phyloP scores from a whole-genome alignment of 257 asterid species.

The Primulina eburnea region DNA sequence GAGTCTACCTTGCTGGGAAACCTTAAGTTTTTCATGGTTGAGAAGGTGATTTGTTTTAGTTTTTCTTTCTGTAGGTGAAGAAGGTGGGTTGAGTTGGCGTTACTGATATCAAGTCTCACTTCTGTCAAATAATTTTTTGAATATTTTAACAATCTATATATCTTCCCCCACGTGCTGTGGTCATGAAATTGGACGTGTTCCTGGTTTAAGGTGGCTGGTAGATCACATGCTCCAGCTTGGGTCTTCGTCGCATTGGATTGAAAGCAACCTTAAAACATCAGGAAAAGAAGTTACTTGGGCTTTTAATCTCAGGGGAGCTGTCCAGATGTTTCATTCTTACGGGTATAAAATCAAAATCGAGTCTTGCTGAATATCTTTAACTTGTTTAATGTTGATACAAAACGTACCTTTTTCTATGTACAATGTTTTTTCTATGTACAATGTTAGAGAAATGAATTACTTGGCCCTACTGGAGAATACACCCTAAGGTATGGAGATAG shows the following conservation, averaged over 20 bases:
- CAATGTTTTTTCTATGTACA: conserved; percentile 15
- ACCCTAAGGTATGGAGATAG: conserved; percentile 69
- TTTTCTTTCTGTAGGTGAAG: background rate
- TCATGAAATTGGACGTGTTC: background rate
- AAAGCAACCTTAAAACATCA: conserved; percentile 83
- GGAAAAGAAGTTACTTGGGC: conserved; percentile 72
- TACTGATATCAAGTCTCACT: background rate
- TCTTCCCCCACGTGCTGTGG: conserved; percentile 10
- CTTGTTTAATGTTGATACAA: background rate
- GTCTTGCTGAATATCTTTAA: background rate
- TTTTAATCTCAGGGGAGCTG: conserved; percentile 83
- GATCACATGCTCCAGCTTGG: conserved; percentile 80
- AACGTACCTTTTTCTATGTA: conserved; percentile 17
- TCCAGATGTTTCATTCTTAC: conserved; percentile 83
- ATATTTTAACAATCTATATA: conserved; percentile 4
- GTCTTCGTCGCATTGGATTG: conserved; percentile 90
- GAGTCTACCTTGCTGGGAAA: conserved; percentile 31
- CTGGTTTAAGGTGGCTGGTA: conserved; percentile 76
- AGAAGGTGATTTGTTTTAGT: background rate
- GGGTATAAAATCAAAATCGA: conserved; percentile 33
- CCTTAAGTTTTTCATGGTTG: background rate
- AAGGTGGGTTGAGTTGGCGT: background rate
- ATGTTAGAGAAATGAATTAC: conserved; percentile 67
- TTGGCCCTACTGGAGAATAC: conserved; percentile 64
- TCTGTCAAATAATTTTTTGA: background rate